Base-by-base conservation (phyloP, 2,329 filamentous ascomycete species). In the Pestalotiopsis sp. region DNA sequence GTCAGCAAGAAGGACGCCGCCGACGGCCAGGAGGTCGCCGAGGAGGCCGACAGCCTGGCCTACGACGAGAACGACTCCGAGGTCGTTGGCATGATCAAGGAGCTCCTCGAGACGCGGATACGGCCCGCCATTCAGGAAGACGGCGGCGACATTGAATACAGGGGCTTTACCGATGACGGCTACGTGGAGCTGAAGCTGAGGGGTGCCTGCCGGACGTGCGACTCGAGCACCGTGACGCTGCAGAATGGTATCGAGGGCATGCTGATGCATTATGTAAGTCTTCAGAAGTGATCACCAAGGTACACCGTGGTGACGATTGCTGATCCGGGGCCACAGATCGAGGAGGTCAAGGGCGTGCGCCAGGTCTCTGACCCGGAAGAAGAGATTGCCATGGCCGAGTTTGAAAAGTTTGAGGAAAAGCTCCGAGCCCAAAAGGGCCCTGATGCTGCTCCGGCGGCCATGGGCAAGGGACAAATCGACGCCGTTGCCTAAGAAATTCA, bases 241-340 rank as follows among this genome's bases (percentile, higher is more conserved):
- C 97, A 97, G 86, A 98, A 97, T 79, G 96, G 96, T 6, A 99
- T 99, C 74, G 96, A 99, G 86, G 94, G 93, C 73, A 98, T 99
- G 96, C 81, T 98, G 79, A 98, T 97, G 94, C 94, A 95, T 80
- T 96, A 96, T 81, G 92, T 94, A 81, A 88, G 92, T 89, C 61
- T 45, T 17, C 20, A 7, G 39, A 67, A 31, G 27, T 31, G 5
- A 11, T 58, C 6, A 52, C 14, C 31, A 12, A 23, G 3, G 13
- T 20, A 39, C 27, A 17, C 25, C 31, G 14, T 39, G 2, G 31
- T 5, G 20, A 36, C 17, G 4, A 12, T 39, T 17, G 61, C 17
- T 6, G 57, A 45, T 14, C 31, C 67, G 69, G 78, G 27, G 84
- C 70, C 83, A 74, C 25, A 64, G 89, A 97, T 98, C 72, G 95